Evolutionary conservation across 768 basidiomycete species (phyloP), one percentile per base, ranked within the genome.

Genomic region (Punctularia strigosozonata): DNA sequence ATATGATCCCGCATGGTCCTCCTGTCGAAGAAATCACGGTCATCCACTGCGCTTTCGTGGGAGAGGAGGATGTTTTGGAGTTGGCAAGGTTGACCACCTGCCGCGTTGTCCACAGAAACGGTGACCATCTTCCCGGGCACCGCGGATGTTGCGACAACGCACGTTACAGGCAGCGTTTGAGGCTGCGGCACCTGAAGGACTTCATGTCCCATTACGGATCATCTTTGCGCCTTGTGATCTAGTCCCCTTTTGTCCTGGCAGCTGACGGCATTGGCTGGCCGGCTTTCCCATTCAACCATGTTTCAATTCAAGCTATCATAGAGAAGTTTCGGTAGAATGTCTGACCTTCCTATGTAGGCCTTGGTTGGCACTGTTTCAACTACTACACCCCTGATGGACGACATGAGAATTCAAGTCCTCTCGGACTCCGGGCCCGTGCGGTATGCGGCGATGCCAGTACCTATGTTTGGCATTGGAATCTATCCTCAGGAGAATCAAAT

Each of bases 11-110:
- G 12, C 18, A 25, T 25, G 43, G 33, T 4, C 25, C 31, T 4
- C 55, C 57, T 23, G 65, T 79, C 39, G 47, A 53, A 31, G 64
- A 64, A 46, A 53, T 77, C 12, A 68, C 67, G 0, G 64, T 71
- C 21, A 71, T 77, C 43, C 69, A 75, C 47, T 78, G 75, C 52
- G 62, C 71, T 13, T 68, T 69, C 41, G 73, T 77, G 19, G 59
- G 64, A 46, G 72, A 77, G 40, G 54, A 60, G 41, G 69, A 77
- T 43, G 65, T 79, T 41, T 44, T 75, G 26, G 61, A 66, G 37
- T 49, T 80, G 25, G 70, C 73, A 12, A 45, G 56, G 38, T 50
- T 62, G 47, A 68, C 70, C 0, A 51, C 58, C 19, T 77, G 75
- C 46, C 58, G 68, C 36, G 55, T 78, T 8, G 56, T 68, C 32